Conservation (phyloP, 345 rosid genomes). For the Isatis tinctoria region DNA sequence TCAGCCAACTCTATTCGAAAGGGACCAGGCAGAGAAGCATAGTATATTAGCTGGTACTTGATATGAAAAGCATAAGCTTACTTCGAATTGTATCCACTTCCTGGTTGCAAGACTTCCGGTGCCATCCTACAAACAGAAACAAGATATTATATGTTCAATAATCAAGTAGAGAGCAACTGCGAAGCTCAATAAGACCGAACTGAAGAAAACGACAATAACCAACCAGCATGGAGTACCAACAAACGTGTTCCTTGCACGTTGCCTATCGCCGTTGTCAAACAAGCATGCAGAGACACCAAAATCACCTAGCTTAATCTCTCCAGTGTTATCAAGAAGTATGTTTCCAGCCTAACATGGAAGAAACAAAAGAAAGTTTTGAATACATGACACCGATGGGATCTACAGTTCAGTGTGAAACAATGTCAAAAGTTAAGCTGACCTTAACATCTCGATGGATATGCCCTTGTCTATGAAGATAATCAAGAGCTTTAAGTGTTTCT, state of each 20-base stretch:
- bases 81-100: conserved; percentile 96
- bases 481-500: conserved; percentile 83
- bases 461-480: conserved; percentile 97
- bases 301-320: conserved; percentile 88
- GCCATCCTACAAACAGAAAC: conserved; percentile 78
- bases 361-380: background rate
- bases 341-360: conserved; percentile 75
- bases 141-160: background rate
- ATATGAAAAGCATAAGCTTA: conserved; percentile 31
- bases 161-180: conserved; percentile 5
- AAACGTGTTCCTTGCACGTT: conserved; percentile 93
- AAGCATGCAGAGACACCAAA: conserved; percentile 97
- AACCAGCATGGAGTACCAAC: conserved; percentile 99
- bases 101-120: conserved; percentile 97
- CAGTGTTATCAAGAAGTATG: conserved; percentile 71
- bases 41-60: background rate
- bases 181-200: background rate
- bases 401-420: background rate
- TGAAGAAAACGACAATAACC: conserved; percentile 22
- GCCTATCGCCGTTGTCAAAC: conserved; percentile 94
- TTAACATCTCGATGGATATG: conserved; percentile 97
- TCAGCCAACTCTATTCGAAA: background rate
- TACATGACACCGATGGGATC: background rate
- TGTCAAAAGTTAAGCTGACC: conserved; percentile 33
- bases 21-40: conserved; percentile 1